phyloP scores from a whole-genome alignment of 2,329 filamentous ascomycete species.

The Nemania serpens region DNA sequence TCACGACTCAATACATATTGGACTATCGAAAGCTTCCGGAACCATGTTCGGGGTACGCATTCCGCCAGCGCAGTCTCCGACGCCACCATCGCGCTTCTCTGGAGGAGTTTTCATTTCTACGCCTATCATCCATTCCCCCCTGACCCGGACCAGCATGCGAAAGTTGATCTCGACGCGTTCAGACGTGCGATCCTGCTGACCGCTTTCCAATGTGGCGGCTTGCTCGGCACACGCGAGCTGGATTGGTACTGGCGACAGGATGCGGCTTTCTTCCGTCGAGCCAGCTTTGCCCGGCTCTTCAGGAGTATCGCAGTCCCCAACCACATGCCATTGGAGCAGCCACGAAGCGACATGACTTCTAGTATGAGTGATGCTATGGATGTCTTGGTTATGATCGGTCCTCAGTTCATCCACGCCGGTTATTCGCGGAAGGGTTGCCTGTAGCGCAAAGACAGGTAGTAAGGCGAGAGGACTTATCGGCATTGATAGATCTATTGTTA shows the following conservation, averaged over 20 bases:
- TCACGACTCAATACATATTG: slow-evolving; percentile 2
- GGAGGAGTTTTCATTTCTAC: slow-evolving; percentile 23
- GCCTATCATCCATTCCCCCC: slow-evolving; percentile 13
- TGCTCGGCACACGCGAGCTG: slow-evolving; percentile 21
- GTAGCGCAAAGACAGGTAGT: not conserved
- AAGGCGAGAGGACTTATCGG: not conserved
- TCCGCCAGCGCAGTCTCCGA: not conserved
- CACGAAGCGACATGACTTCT: no score
- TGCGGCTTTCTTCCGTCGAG: slow-evolving; percentile 6
- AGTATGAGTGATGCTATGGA: slow-evolving; percentile 11
- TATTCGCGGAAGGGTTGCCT: not conserved
- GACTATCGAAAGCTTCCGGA: slow-evolving; percentile 12
- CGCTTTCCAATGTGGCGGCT: slow-evolving; percentile 4
- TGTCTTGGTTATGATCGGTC: slow-evolving; percentile 16
- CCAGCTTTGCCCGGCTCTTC: slow-evolving; percentile 11
- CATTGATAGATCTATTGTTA: slow-evolving; percentile 1
- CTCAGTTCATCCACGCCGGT: slow-evolving; percentile 13
- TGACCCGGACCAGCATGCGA: not conserved
- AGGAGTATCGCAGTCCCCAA: slow-evolving; percentile 2
- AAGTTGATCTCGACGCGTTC: slow-evolving; percentile 8
- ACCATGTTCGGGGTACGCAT: slow-evolving; percentile 4
- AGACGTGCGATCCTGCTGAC: slow-evolving; percentile 2
- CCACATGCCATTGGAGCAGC: not conserved
- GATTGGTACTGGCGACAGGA: slow-evolving; percentile 18
- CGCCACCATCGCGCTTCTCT: slow-evolving; percentile 8